Evolutionary conservation across 768 basidiomycete genomes (phyloP).

Genomic region (Neoboletus brunneissimus): DNA sequence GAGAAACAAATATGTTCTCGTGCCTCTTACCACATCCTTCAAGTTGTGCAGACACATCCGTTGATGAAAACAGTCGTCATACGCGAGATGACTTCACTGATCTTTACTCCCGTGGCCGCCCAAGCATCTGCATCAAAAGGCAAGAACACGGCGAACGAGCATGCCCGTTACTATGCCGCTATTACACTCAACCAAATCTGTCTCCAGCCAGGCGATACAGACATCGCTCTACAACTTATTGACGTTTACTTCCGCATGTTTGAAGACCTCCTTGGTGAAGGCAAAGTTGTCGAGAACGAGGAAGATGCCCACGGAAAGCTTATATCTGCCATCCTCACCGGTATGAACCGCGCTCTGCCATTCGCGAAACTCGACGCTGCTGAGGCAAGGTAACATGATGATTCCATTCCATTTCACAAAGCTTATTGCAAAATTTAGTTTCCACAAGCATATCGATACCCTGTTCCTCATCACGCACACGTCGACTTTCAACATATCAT

Average conservation of each 20-base stretch:
- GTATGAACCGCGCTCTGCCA: constrained; percentile 92
- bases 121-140: constrained; percentile 12
- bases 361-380: constrained; percentile 80
- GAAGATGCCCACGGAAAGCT: constrained; percentile 80
- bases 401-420: neutral
- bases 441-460: constrained; percentile 85
- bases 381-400: constrained; percentile 52
- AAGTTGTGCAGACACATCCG: constrained; percentile 86
- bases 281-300: constrained; percentile 25
- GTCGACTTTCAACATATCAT: constrained; percentile 94
- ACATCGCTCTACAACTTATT: constrained; percentile 74
- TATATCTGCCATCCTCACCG: constrained; percentile 87
- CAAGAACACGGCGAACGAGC: constrained; percentile 50
- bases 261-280: constrained; percentile 77
- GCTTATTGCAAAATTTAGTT: constrained; percentile 39
- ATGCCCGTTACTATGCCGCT: constrained; percentile 87
- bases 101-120: constrained; percentile 40
- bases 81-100: constrained; percentile 77
- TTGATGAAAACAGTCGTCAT: constrained; percentile 90
- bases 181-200: constrained; percentile 96
- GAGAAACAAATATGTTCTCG: constrained; percentile 86
- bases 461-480: constrained; percentile 94
- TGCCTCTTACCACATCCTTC: constrained; percentile 85
- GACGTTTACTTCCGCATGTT: constrained; percentile 96
- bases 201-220: constrained; percentile 60